Evolutionary conservation across 2,329 filamentous ascomycete species (phyloP).

Genomic region (Xylogone sp.): DNA sequence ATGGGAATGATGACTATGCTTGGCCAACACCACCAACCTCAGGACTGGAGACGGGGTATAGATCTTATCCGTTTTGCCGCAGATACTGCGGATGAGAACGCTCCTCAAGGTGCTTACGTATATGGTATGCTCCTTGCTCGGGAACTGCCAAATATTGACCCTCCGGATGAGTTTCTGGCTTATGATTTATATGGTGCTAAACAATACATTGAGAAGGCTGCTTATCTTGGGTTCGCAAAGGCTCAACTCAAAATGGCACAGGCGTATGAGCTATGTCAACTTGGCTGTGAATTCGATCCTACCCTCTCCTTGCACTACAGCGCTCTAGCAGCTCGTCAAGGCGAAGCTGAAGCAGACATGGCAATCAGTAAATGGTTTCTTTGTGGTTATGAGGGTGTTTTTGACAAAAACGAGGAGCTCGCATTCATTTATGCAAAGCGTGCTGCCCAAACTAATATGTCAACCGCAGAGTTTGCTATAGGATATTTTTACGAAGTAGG

Average conservation of each 20-base stretch:
- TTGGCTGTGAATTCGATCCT: constrained; percentile 93
- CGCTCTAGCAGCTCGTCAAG: constrained; percentile 84
- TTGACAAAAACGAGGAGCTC: constrained; percentile 92
- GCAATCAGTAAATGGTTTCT: constrained; percentile 98
- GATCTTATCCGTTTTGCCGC: constrained; percentile 82
- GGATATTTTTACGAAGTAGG: constrained; percentile 98
- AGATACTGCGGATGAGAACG: constrained; percentile 88
- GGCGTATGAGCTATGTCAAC: constrained; percentile 88
- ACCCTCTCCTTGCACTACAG: constrained; percentile 94
- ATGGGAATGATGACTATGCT: constrained; percentile 97
- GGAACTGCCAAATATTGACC: constrained; percentile 83
- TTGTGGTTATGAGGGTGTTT: constrained; percentile 87
- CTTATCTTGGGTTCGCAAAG: constrained; percentile 92
- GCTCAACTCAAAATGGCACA: constrained; percentile 97
- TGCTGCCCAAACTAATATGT: constrained; percentile 74
- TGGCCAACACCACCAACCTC: constrained; percentile 85
- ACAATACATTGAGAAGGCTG: constrained; percentile 92
- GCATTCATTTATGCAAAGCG: constrained; percentile 88
- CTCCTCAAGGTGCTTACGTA: constrained; percentile 91
- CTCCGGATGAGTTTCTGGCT: constrained; percentile 69
- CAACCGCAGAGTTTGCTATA: constrained; percentile 93
- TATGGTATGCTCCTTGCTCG: constrained; percentile 91
- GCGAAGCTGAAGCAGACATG: constrained; percentile 89
- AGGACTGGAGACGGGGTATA: constrained; percentile 74
- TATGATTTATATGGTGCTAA: constrained; percentile 70